These are phyloP conservation scores for Chimonanthus praecox DNA, from an alignment of 164 flowering plant species.

Conservation along the genomic window DNA sequence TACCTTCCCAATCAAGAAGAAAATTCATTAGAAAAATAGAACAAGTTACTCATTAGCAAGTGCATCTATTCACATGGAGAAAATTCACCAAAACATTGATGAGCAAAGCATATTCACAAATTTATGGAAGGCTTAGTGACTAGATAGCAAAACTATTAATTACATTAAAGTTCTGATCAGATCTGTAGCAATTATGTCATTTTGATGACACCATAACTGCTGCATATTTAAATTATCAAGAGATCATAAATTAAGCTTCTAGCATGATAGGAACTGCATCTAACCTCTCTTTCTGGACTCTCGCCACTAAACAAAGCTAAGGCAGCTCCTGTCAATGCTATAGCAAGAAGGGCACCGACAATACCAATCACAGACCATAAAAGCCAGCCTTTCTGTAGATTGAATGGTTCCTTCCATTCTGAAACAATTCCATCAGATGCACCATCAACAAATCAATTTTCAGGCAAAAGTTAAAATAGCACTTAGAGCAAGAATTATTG, in stretches of 20 bases:
- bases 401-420: constrained; percentile 85
- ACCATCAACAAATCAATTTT: neutral
- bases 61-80: neutral
- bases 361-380: constrained; percentile 87
- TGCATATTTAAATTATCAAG: neutral
- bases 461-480: neutral
- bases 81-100: neutral
- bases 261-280: constrained; percentile 5
- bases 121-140: neutral
- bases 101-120: no score
- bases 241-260: neutral
- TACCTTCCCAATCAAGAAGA: neutral
- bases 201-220: no score
- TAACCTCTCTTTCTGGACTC: constrained; percentile 80
- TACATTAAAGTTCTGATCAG: neutral
- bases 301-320: constrained; percentile 63
- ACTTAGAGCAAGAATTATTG: neutral
- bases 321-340: constrained; percentile 62
- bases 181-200: no score
- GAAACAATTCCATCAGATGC: constrained; percentile 23
- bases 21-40: neutral
- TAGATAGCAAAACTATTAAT: neutral
- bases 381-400: constrained; percentile 83
- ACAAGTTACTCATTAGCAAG: no score
- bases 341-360: constrained; percentile 50